These are phyloP conservation scores for Symbiodinium natans DNA, from an alignment of 73 alveolate species.

Conservation along the genomic window DNA sequence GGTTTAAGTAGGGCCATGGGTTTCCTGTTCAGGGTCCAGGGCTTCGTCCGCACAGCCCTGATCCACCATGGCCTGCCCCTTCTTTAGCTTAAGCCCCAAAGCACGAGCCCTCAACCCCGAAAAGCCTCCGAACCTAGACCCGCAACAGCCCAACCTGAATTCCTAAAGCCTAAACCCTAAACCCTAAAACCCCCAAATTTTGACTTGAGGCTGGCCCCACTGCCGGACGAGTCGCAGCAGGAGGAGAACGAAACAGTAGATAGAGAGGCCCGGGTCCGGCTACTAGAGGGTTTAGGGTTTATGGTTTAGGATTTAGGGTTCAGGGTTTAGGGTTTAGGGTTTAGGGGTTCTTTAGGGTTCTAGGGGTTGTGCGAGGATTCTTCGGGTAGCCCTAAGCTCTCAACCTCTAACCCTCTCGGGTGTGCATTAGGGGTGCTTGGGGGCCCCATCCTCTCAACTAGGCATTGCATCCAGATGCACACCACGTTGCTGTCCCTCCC, in stretches of 20 bases:
- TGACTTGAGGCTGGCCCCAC: background rate
- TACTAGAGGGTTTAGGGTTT: background rate
- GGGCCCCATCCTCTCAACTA: too few relatives aligned
- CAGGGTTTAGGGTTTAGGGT: background rate
- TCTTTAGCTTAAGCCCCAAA: background rate
- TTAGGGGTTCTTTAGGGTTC: background rate
- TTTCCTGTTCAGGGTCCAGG: background rate
- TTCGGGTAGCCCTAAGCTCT: too few relatives aligned
- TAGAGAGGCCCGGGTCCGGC: background rate
- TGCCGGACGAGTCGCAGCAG: conserved; percentile 15
- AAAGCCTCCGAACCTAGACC: background rate
- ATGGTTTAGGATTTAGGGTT: background rate
- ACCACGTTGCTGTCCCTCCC: too few relatives aligned
- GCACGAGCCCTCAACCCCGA: background rate
- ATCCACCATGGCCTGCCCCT: too few relatives aligned
- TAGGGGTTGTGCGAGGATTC: too few relatives aligned
- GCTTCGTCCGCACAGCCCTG: background rate
- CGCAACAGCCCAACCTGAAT: background rate
- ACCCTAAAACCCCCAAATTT: background rate
- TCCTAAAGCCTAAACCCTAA: background rate
- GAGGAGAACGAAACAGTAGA: background rate
- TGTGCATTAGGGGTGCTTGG: too few relatives aligned
- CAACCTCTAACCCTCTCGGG: too few relatives aligned
- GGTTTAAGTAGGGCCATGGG: too few relatives aligned
- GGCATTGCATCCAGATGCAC: too few relatives aligned